A percentile compares a stretch with the other conserved stretches of the same genome.
These are phyloP conservation scores for Cyanodermella asteris DNA, from an alignment of 2,329 filamentous ascomycete species.

Conservation along the genomic window DNA sequence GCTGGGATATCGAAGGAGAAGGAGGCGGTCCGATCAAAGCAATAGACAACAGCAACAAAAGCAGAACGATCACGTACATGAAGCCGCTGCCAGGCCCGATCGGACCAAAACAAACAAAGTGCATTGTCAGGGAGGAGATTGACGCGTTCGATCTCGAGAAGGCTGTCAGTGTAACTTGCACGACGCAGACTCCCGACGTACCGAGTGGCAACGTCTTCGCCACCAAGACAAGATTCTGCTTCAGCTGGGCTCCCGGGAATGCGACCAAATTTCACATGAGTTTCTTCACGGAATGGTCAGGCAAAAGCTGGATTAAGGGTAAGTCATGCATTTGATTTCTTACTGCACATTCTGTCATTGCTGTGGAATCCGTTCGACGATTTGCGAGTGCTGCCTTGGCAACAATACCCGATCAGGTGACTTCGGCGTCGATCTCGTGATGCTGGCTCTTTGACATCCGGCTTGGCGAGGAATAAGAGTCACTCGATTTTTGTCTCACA, in stretches of 20 bases:
- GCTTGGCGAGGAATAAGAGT: too few species aligned
- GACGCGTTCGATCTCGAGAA: conserved; percentile 75
- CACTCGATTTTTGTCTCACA: too few species aligned
- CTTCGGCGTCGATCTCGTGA: too few species aligned
- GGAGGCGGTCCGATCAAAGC: conserved; percentile 65
- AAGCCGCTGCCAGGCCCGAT: conserved; percentile 71
- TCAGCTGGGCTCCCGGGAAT: conserved; percentile 80
- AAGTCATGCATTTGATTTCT: conserved; percentile 14
- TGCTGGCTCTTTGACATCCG: too few species aligned
- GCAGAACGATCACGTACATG: conserved; percentile 64
- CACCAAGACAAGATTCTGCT: conserved; percentile 83
- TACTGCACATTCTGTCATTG: too few species aligned
- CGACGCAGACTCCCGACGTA: conserved; percentile 82
- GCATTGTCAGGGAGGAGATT: conserved; percentile 66
- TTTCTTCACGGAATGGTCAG: conserved; percentile 84
- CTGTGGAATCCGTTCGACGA: too few species aligned
- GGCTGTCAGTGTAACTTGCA: conserved; percentile 57
- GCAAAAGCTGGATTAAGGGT: conserved; percentile 97
- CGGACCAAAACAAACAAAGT: conserved; percentile 86
- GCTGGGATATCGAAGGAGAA: conserved; percentile 64
- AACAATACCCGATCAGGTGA: too few species aligned
- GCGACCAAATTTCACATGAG: conserved; percentile 68
- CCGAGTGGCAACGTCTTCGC: conserved; percentile 81
- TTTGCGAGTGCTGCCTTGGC: too few species aligned
- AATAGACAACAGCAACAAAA: conserved; percentile 50